These are phyloP conservation scores for Plectosphaerella sp. DNA, from an alignment of 2,329 filamentous ascomycete species.

Conservation along the genomic window DNA sequence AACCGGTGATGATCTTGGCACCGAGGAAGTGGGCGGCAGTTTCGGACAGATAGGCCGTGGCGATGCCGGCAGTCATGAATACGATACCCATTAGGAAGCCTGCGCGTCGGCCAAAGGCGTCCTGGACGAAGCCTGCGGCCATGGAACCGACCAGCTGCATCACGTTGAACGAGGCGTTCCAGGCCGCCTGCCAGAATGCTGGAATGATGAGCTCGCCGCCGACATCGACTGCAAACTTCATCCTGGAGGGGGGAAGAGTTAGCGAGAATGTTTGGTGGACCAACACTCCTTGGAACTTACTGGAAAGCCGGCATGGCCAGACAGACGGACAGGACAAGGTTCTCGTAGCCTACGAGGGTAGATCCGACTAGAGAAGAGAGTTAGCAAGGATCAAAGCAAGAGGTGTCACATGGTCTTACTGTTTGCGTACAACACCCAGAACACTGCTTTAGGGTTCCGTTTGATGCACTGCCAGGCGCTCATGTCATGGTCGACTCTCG, in stretches of 20 bases:
- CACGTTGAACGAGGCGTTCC: conserved; percentile 15
- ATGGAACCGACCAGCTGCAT: conserved; percentile 14
- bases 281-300: conserved; percentile 1
- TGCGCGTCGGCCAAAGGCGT: conserved; percentile 12
- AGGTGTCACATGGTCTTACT: not conserved
- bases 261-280: too few species aligned
- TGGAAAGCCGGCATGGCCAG: conserved; percentile 15
- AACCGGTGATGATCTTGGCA: conserved; percentile 16
- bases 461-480: conserved; percentile 5
- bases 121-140: conserved; percentile 12
- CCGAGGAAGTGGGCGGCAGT: conserved; percentile 11
- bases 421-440: conserved; percentile 11
- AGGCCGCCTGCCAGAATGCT: conserved; percentile 16
- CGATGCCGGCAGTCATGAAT: conserved; percentile 11
- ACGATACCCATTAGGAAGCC: conserved; percentile 9
- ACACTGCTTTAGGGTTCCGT: conserved; percentile 6
- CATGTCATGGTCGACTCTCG: not conserved
- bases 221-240: conserved; percentile 12
- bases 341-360: conserved; percentile 13
- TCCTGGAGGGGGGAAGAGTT: not conserved
- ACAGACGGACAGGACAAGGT: conserved; percentile 12
- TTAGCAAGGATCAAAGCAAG: not conserved
- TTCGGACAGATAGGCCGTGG: conserved; percentile 10
- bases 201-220: conserved; percentile 14
- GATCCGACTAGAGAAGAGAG: conserved; percentile 4